Base-by-base conservation (phyloP, 2,329 filamentous ascomycete genomes). In the Botrytis elliptica region DNA sequence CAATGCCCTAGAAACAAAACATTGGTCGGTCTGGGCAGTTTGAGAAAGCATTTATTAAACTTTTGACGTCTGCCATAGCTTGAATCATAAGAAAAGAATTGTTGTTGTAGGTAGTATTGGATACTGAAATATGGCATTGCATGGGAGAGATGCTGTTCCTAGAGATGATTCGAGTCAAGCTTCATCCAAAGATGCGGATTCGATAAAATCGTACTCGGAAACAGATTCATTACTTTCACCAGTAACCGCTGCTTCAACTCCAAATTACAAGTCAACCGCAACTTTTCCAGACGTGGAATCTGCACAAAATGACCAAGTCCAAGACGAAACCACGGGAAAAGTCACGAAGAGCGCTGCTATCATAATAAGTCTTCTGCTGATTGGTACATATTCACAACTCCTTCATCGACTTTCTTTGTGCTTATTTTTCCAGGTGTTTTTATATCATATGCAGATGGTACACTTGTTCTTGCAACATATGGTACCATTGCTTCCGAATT, bases 401-500 rank as follows among this genome's bases (percentile, higher is more conserved):
- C 38, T 59, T 55, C 25, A 29, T 64, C 33, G 29, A 64, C 18
- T 64, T 49, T 6, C 25, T 72, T 22, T 12, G 14, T 14, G 52
- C 62, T 73, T 20, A 69, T 59, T n/a, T 64, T 52, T 57, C 16
- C 62, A 85, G 88, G 88, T 18, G 88, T 91, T 22, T 92, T 93
- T 76, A 87, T 92, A 20, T 87, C 88, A 10, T 90, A 90, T 72
- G 87, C 88, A 25, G 92, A 94, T 78, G 82, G 84, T 0, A 90
- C 89, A 1, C 83, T 93, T 0, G 86, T 93, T 0, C 82, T 93
- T 46, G 91, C 92, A 0, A 92, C 91, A 0, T 89, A 91, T 74
- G 87, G 88, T 0, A 84, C 84, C 5, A 89, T 91, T 70, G 86
- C 88, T 0, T 91, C 89, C 16, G 86, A 90, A 71, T 91, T 91